Percentiles rank a stretch among this genome's conserved stretches.
These are phyloP conservation scores for Rhizophora mangle DNA, from an alignment of 345 rosid species.

Conservation along the genomic window DNA sequence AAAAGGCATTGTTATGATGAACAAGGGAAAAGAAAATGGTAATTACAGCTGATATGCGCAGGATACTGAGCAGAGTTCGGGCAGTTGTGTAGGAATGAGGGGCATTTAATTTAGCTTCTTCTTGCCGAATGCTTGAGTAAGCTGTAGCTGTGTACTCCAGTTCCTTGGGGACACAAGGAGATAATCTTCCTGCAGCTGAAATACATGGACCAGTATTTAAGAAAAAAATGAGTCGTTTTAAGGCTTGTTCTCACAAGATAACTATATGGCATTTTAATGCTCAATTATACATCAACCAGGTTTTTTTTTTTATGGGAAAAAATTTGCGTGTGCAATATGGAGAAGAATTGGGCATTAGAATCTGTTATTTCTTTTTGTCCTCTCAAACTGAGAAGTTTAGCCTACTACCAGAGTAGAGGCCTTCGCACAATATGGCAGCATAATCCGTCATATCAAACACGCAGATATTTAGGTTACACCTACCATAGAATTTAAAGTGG, in stretches of 20 bases:
- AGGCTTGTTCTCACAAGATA: not conserved
- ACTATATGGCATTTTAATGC: not conserved
- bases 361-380: too few relatives aligned
- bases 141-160: conserved; percentile 89
- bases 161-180: conserved; percentile 81
- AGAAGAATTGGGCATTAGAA: too few relatives aligned
- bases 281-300: not conserved
- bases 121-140: conserved; percentile 89
- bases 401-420: conserved; percentile 11
- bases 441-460: too few relatives aligned
- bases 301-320: not conserved
- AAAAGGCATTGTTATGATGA: not conserved
- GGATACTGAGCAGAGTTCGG: conserved; percentile 90
- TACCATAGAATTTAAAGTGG: too few relatives aligned
- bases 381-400: not conserved
- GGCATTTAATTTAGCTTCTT: conserved; percentile 82
- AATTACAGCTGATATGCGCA: conserved; percentile 94
- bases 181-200: conserved; percentile 85
- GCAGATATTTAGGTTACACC: too few relatives aligned
- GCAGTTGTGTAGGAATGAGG: conserved; percentile 96
- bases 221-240: conserved; percentile 3
- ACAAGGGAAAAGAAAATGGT: conserved; percentile 3
- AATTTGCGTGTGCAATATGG: too few relatives aligned
- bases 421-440: not conserved
- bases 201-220: conserved; percentile 64